Conservation (phyloP, 1,284 basidiomycete genomes). For the Ustilago loliicola region DNA sequence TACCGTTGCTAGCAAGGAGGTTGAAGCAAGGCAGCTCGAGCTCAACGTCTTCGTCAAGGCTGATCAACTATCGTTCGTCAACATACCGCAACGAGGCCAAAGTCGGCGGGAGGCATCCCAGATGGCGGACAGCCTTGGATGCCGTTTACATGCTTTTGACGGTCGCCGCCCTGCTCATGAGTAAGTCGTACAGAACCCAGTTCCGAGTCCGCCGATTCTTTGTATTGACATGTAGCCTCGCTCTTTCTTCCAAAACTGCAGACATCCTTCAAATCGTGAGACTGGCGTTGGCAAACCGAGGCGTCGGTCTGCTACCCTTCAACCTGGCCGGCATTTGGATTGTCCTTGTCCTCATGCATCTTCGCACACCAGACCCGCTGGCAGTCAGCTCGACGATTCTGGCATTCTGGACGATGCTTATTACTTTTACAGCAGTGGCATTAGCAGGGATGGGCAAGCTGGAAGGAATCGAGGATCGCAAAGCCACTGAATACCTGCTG, state of each 20-base stretch:
- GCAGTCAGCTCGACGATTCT: constrained; percentile 31
- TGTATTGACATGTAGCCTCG: neutral
- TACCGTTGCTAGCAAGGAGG: constrained; percentile 25
- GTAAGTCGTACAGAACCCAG: constrained; percentile 27
- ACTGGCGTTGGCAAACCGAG: constrained; percentile 56
- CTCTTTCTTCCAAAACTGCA: constrained; percentile 6
- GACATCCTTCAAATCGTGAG: constrained; percentile 58
- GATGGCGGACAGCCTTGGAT: constrained; percentile 17
- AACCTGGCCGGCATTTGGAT: constrained; percentile 52
- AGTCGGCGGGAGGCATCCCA: constrained; percentile 23
- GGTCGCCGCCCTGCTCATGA: constrained; percentile 55
- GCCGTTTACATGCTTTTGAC: constrained; percentile 52
- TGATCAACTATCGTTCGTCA: constrained; percentile 31
- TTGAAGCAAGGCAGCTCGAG: constrained; percentile 16
- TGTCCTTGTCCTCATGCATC: constrained; percentile 49
- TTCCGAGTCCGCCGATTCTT: neutral
- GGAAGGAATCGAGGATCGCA: constrained; percentile 38
- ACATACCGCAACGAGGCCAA: constrained; percentile 20
- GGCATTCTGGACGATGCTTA: constrained; percentile 46
- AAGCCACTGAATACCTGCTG: constrained; percentile 49
- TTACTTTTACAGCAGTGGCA: constrained; percentile 49
- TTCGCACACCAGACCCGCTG: constrained; percentile 6
- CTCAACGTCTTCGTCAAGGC: constrained; percentile 14
- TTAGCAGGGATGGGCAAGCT: constrained; percentile 40
- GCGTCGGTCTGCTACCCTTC: constrained; percentile 56